These are phyloP conservation scores for Lentithecium fluviatile DNA, from an alignment of 495 filamentous ascomycete species.

Conservation along the genomic window DNA sequence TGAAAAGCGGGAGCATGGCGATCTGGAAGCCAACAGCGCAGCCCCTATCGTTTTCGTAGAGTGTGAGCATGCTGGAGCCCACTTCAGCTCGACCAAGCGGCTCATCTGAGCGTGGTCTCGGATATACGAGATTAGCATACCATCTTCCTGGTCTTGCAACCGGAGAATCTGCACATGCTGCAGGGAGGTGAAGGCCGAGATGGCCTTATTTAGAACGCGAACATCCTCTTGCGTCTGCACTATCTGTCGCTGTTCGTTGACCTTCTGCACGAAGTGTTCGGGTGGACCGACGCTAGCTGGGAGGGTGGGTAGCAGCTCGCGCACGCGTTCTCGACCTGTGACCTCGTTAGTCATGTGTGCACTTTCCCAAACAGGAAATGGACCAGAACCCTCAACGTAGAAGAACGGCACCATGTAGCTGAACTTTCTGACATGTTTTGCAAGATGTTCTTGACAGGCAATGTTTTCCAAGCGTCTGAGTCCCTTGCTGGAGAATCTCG, in stretches of 20 bases:
- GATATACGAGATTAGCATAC: conserved; percentile 50
- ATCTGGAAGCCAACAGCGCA: conserved; percentile 56
- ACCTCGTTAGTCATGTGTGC: conserved; percentile 28
- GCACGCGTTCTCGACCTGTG: conserved; percentile 42
- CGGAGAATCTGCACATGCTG: conserved; percentile 67
- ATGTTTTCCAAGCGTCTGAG: conserved; percentile 57
- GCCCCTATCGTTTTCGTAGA: conserved; percentile 58
- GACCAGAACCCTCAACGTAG: conserved; percentile 49
- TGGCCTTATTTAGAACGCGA: conserved; percentile 54
- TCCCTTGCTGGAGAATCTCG: conserved; percentile 60
- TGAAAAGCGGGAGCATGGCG: conserved; percentile 59
- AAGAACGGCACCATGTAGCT: conserved; percentile 72
- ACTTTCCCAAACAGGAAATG: conserved; percentile 22
- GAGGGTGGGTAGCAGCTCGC: conserved; percentile 38
- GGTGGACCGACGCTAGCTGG: conserved; percentile 35
- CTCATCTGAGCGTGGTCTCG: conserved; percentile 40
- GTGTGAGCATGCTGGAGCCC: conserved; percentile 63
- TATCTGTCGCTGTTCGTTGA: conserved; percentile 48
- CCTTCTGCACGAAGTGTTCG: conserved; percentile 46
- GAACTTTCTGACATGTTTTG: conserved; percentile 63
- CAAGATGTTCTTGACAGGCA: conserved; percentile 50
- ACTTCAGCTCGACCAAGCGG: conserved; percentile 51
- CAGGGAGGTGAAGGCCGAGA: conserved; percentile 58
- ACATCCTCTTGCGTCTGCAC: conserved; percentile 45
- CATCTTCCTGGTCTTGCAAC: conserved; percentile 60